Evolutionary conservation across 2,329 filamentous ascomycete species (phyloP).

Genomic region (Immersiporthe knoxdaviesiana): DNA sequence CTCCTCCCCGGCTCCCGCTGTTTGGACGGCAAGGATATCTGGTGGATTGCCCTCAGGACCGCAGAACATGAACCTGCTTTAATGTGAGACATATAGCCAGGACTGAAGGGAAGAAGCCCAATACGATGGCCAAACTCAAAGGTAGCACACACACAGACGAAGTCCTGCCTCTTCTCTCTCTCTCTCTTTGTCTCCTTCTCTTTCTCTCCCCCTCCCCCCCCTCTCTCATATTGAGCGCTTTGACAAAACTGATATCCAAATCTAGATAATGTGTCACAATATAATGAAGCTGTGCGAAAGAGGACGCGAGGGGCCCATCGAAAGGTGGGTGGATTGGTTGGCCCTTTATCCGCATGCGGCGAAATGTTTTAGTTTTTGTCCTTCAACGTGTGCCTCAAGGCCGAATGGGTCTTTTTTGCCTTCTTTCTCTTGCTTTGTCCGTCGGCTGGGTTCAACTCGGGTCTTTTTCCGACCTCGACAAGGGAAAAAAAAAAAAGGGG

Average conservation of each 20-base stretch:
- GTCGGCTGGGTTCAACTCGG: neutral
- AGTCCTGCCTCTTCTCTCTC: neutral
- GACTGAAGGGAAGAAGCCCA: neutral
- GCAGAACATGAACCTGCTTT: neutral
- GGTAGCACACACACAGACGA: neutral
- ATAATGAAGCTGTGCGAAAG: neutral
- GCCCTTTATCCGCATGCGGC: conserved; percentile 17
- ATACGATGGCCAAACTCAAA: neutral
- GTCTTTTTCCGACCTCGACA: conserved; percentile 1
- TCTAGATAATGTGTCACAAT: neutral
- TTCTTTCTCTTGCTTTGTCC: conserved; percentile 11
- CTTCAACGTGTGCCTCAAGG: neutral
- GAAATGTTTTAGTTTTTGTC: conserved; percentile 8
- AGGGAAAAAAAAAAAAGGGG: too few species aligned
- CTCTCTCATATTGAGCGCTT: neutral
- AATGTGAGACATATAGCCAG: neutral
- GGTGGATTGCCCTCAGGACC: neutral
- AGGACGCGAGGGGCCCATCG: neutral
- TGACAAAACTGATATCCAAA: neutral
- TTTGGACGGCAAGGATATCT: neutral
- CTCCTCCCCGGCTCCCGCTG: neutral
- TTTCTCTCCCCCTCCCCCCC: too few species aligned
- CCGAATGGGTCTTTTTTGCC: neutral
- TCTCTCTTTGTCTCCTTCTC: too few species aligned
- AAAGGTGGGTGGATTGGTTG: neutral